Base-by-base conservation (phyloP, 768 basidiomycete genomes). In the Lactarius sanguifluus region DNA sequence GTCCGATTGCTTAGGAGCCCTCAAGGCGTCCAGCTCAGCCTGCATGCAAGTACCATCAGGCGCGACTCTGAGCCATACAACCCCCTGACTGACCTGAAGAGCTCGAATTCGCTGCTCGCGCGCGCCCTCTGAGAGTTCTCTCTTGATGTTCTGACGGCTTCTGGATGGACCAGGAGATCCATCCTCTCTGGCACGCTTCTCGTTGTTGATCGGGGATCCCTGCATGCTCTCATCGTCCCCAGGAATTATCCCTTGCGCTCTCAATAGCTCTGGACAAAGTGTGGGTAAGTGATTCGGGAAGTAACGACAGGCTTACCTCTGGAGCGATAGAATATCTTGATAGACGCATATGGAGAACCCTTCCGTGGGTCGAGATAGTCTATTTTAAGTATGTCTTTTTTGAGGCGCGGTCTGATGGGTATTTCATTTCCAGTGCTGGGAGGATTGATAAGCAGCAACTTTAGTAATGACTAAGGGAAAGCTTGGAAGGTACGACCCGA, bases 261-360 rank as follows among this genome's bases (percentile, higher is more conserved):
- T 63, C 62, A 67, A 59, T 40, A 66, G 7, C 34, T 58, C 65
- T 66, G 40, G 5, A 47, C 15, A n/a, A 57, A 10, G 23, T 5
- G 50, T 66, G 20, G 54, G 47, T 30, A n/a, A 28, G 10, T 18
- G 5, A 3, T 8, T 16, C 3, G 20, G 23, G 18, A 59, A 58
- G 1, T 4, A 1, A 28, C 3, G 61, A 25, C 28, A 41, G 15
- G 4, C 3, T 34, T 47, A 66, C 65, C 61, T 63, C 61, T 66
- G 23, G 65, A 57, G 7, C 65, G 65, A 62, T 67, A 67, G 23
- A 47, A 56, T 28, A 67, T 16, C 57, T 64, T 67, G 32, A 67
- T 34, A 15, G 52, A 45, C 18, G 40, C 45, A 45, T 10, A 56
- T 2, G 66, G 66, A n/a, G 41, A 32, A 16, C 30, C 2, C 2